phyloP scores from a whole-genome alignment of 2,329 filamentous ascomycete genomes.

The Botryotinia narcissicola region DNA sequence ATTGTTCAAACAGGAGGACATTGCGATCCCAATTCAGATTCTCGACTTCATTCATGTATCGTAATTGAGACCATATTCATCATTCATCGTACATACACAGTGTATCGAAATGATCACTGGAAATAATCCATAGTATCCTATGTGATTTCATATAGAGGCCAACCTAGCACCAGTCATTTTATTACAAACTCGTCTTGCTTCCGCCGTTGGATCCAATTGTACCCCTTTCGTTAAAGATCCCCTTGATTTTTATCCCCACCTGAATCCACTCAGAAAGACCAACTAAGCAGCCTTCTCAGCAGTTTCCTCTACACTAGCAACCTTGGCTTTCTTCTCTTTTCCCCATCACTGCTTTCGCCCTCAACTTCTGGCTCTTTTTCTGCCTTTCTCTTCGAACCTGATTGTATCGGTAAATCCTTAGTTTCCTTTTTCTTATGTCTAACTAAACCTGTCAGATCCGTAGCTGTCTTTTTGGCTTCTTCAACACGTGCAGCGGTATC shows the following conservation, averaged over 20 bases:
- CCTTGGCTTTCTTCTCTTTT: slow-evolving; percentile 37
- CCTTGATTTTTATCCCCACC: background rate
- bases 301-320: slow-evolving; percentile 27
- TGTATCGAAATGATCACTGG: background rate
- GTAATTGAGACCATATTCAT: background rate
- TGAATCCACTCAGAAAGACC: too few species aligned
- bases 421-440: slow-evolving; percentile 57
- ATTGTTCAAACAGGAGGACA: background rate
- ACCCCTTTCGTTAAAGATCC: background rate
- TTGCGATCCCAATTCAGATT: background rate
- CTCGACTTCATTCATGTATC: background rate
- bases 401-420: slow-evolving; percentile 43
- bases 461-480: slow-evolving; percentile 62
- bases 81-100: background rate
- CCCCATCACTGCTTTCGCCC: slow-evolving; percentile 23
- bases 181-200: background rate
- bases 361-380: slow-evolving; percentile 39
- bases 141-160: background rate
- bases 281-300: background rate
- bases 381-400: slow-evolving; percentile 53
- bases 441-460: slow-evolving; percentile 68
- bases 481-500: slow-evolving; percentile 63
- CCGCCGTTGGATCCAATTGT: background rate
- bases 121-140: background rate
- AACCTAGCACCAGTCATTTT: background rate